phyloP scores from a whole-genome alignment of 345 rosid genomes.

The Brassica napus region DNA sequence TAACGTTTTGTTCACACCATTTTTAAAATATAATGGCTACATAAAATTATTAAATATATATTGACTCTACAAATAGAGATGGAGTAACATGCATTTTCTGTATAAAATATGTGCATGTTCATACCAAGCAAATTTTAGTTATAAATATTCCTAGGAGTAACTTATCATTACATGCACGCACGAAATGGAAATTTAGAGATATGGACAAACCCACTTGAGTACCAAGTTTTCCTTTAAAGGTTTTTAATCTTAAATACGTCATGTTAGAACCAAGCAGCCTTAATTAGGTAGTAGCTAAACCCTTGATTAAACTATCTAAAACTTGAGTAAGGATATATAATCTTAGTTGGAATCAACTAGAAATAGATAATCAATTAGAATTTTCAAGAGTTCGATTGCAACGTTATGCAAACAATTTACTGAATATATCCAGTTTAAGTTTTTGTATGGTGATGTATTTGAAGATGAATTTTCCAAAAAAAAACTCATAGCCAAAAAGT shows the following conservation, averaged over 20 bases:
- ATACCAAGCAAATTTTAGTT: constrained; percentile 22
- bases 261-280: not conserved
- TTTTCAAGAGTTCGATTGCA: not conserved
- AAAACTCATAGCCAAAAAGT: not conserved
- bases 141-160: constrained; percentile 1
- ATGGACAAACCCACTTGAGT: constrained; percentile 15
- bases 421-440: not conserved
- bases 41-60: constrained; percentile 7
- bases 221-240: constrained; percentile 20
- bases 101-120: constrained; percentile 25
- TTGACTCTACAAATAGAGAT: constrained; percentile 19
- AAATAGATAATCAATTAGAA: not conserved
- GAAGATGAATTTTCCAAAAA: not conserved
- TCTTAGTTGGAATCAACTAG: not conserved
- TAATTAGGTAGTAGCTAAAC: not conserved
- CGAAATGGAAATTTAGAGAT: constrained; percentile 4
- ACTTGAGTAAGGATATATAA: not conserved
- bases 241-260: not conserved
- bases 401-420: not conserved
- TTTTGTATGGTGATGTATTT: not conserved
- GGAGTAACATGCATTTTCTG: constrained; percentile 21
- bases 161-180: constrained; percentile 19
- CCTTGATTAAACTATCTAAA: not conserved
- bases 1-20: constrained; percentile 22
- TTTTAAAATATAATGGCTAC: not conserved